phyloP scores from a whole-genome alignment of 345 rosid species.

The Heritiera littoralis region DNA sequence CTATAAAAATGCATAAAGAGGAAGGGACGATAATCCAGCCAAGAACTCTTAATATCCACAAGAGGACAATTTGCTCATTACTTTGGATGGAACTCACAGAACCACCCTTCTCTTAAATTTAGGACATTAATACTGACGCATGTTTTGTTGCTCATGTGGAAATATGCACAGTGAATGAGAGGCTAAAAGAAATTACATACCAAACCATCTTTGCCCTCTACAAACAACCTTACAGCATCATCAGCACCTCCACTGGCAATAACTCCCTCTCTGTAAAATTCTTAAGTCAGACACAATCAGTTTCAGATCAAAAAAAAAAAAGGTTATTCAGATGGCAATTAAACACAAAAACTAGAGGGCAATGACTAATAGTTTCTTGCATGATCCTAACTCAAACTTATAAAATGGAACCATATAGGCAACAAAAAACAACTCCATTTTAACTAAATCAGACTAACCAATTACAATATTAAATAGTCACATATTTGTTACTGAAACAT shows the following conservation, averaged over 20 bases:
- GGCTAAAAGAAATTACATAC: slow-evolving; percentile 37
- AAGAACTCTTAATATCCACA: background rate
- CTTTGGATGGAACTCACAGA: background rate
- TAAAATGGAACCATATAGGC: background rate
- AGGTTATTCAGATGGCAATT: background rate
- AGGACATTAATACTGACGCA: background rate
- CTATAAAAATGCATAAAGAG: background rate
- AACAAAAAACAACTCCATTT: background rate
- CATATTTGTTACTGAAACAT: background rate
- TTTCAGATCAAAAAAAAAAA: slow-evolving; percentile 10
- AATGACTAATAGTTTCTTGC: background rate
- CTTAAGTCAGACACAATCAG: slow-evolving; percentile 10
- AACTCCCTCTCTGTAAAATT: slow-evolving; percentile 62
- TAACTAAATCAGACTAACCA: background rate
- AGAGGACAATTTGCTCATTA: background rate
- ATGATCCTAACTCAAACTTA: background rate
- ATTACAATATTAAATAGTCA: background rate
- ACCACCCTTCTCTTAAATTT: background rate
- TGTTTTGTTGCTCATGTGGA: background rate
- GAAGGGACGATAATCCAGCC: background rate
- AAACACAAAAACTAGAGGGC: background rate
- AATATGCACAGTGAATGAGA: slow-evolving; percentile 3
- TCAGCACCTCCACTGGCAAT: slow-evolving; percentile 96
- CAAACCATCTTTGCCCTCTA: slow-evolving; percentile 60
- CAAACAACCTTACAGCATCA: slow-evolving; percentile 76